Evolutionary conservation across 345 rosid genomes (phyloP), one percentile per base, ranked within the genome.

Genomic region (Bruguiera sexangula): DNA sequence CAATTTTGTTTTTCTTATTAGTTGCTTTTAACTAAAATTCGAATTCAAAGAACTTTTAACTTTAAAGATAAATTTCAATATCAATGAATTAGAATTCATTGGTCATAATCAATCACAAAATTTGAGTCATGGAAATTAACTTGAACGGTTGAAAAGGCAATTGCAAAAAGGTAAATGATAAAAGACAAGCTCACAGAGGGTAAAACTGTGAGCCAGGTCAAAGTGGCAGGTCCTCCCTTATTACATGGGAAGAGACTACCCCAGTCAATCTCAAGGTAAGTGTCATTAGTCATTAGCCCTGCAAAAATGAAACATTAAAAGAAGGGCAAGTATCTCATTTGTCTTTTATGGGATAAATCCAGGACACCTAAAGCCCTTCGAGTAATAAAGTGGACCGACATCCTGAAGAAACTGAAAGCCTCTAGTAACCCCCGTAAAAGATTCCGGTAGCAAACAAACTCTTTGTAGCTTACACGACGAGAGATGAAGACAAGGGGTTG

Each of bases 321-420:
- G 21, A 18, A 46, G 46, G 76, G 27, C 61, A 58, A 27, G 67
- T 53, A 65, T 32, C 69, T 72, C 72, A 66, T 71, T 70, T 85
- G 86, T 81, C 81, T 31, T 77, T 65, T 71, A 52, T 76, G 69
- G 73, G 79, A 76, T 65, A 77, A 83, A 69, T 66, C 79, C 79
- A 8, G 85, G 83, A 67, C 67, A 37, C 70, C 67, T 75, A 59
- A 36, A 67, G 64, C 68, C 50, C 46, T 56, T 57, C 34, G 61
- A 68, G 46, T 62, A 51, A 65, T 21, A 66, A 29, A 74, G 60
- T 67, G 62, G 75, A 80, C 87, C 78, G 19, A 34, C 68, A 71
- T 63, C 81, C 83, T 65, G 79, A 74, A 81, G 31, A 67, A 78
- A 72, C 75, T 5, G 79, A 76, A 69, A 62, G 29, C 54, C 58